Evolutionary conservation across 2,329 filamentous ascomycete species (phyloP).

Genomic region (Trichoderma sp.): DNA sequence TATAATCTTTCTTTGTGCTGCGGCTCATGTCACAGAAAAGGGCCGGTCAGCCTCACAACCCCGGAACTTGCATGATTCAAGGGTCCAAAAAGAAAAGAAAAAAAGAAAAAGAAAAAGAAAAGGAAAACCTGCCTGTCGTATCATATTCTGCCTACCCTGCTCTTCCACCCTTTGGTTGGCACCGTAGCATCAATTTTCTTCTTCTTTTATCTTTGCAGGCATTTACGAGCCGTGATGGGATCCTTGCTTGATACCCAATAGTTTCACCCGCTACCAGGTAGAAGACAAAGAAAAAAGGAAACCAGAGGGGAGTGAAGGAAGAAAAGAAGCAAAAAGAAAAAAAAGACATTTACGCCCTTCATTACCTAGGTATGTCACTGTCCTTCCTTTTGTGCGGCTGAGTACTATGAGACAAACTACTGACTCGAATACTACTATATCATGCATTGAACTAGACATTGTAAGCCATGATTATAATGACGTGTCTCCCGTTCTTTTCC

Average conservation of each 20-base stretch:
- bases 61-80: neutral
- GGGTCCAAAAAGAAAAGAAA: neutral
- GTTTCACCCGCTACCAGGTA: neutral
- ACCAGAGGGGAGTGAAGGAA: neutral
- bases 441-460: neutral
- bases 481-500: neutral
- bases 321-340: neutral
- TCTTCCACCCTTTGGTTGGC: neutral
- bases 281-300: neutral
- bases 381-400: neutral
- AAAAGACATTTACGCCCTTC: neutral
- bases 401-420: neutral
- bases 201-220: neutral
- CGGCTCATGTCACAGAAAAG: neutral
- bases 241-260: neutral
- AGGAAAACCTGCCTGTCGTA: neutral
- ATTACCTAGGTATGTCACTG: neutral
- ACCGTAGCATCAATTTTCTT: neutral
- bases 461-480: neutral
- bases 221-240: neutral
- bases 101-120: neutral
- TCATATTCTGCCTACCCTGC: neutral
- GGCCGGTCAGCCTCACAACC: neutral
- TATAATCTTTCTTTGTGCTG: neutral
- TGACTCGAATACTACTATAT: neutral